A percentile compares a stretch with the other conserved stretches of the same genome.
Evolutionary conservation across 352 stramenopile genomes (phyloP).

Genomic region (Phytopythium oedochilum): DNA sequence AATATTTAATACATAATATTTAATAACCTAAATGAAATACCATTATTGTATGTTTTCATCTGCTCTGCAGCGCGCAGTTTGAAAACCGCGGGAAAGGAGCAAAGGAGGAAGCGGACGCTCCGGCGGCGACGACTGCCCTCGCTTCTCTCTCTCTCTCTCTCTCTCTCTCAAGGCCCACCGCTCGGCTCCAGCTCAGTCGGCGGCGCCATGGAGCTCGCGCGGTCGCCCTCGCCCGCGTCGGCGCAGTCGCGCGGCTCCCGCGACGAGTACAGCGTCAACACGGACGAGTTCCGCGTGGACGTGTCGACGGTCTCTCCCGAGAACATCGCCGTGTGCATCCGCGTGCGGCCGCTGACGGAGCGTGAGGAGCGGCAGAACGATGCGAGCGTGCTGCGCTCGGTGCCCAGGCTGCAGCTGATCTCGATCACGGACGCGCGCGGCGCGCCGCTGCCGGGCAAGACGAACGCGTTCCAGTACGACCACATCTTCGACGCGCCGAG

Average conservation of each 20-base stretch:
- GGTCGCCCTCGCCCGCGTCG: no score
- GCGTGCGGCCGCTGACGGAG: slow-evolving; percentile 73
- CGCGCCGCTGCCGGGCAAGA: slow-evolving; percentile 48
- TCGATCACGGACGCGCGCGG: slow-evolving; percentile 50
- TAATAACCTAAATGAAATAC: no score
- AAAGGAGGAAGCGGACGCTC: no score
- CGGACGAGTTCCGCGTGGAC: not conserved
- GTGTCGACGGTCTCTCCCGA: slow-evolving; percentile 29
- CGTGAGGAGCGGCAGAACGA: slow-evolving; percentile 50
- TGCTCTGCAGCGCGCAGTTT: no score
- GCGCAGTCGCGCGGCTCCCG: not conserved
- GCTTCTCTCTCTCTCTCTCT: no score
- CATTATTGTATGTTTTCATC: no score
- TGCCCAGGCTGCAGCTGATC: slow-evolving; percentile 42
- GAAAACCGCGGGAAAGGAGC: not conserved
- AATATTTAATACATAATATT: no score
- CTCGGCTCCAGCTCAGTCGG: no score
- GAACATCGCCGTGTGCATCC: slow-evolving; percentile 82
- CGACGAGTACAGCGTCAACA: not conserved
- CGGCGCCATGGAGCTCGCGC: no score
- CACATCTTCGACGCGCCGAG: slow-evolving; percentile 61
- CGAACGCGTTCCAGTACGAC: slow-evolving; percentile 81
- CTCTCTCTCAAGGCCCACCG: no score
- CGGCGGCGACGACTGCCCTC: no score
- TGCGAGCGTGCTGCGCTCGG: slow-evolving; percentile 30